phyloP scores from a whole-genome alignment of 192 early-diverging fungal species.

The Funneliformis mosseae region DNA sequence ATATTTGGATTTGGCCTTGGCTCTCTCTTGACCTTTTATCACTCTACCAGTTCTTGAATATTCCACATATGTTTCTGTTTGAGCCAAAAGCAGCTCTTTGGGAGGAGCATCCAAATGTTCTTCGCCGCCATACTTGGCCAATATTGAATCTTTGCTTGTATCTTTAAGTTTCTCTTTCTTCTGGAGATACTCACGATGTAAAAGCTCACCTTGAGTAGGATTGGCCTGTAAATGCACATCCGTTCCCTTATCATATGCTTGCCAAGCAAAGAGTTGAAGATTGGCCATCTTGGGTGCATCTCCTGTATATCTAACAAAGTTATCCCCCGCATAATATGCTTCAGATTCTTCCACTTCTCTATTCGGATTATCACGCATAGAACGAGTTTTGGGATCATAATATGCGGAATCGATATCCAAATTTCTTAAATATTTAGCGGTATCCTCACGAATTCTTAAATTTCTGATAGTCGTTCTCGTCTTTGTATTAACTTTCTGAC shows the following conservation, averaged over 20 bases:
- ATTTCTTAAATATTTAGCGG: constrained; percentile 97
- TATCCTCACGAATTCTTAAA: constrained; percentile 98
- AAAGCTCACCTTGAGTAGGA: constrained; percentile 91
- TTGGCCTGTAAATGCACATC: constrained; percentile 91
- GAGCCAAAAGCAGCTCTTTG: constrained; percentile 86
- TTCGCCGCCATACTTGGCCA: constrained; percentile 92
- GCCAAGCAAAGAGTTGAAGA: constrained; percentile 93
- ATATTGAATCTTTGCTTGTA: constrained; percentile 69
- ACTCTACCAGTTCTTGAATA: constrained; percentile 91
- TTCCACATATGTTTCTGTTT: constrained; percentile 95
- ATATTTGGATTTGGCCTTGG: constrained; percentile 82
- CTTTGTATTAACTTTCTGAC: constrained; percentile 86
- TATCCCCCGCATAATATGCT: constrained; percentile 81
- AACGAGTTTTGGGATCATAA: constrained; percentile 99
- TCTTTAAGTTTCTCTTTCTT: constrained; percentile 83
- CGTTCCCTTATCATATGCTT: constrained; percentile 81
- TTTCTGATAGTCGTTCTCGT: constrained; percentile 94
- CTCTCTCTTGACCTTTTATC: constrained; percentile 79
- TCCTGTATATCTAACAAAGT: constrained; percentile 89
- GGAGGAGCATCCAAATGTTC: constrained; percentile 91
- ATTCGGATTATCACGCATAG: constrained; percentile 97
- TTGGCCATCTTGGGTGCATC: constrained; percentile 81
- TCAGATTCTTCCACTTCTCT: constrained; percentile 59
- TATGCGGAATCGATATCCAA: constrained; percentile 92
- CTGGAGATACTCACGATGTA: constrained; percentile 83